Evolutionary conservation across 495 filamentous ascomycete species (phyloP).

Genomic region (Aspergillus leporis): DNA sequence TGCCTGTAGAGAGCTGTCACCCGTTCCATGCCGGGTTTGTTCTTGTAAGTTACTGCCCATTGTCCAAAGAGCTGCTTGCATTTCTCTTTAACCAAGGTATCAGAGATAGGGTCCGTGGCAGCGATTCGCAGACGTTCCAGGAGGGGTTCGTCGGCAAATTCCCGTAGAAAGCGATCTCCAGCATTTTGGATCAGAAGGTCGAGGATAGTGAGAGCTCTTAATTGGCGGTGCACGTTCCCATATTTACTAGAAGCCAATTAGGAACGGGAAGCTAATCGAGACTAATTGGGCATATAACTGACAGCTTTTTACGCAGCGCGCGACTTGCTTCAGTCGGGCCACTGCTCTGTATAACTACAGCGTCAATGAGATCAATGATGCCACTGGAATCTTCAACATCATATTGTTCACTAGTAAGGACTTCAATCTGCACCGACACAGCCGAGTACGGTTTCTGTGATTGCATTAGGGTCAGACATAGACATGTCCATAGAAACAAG

Average conservation of each 20-base stretch:
- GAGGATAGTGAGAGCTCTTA: constrained; percentile 85
- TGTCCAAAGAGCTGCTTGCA: constrained; percentile 81
- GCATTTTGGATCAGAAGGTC: constrained; percentile 96
- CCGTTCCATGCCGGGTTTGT: constrained; percentile 74
- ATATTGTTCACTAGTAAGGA: constrained; percentile 84
- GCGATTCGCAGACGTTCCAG: constrained; percentile 90
- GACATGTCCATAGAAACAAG: not conserved
- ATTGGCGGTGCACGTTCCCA: constrained; percentile 85
- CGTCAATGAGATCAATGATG: constrained; percentile 91
- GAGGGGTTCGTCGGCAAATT: constrained; percentile 88
- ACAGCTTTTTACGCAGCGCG: constrained; percentile 95
- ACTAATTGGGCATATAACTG: constrained; percentile 30
- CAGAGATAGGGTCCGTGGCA: constrained; percentile 80
- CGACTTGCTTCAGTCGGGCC: constrained; percentile 89
- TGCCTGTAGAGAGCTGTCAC: constrained; percentile 81
- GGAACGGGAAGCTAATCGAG: constrained; percentile 1
- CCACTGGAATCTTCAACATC: constrained; percentile 89
- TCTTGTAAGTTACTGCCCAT: constrained; percentile 85
- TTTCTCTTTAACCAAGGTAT: constrained; percentile 81
- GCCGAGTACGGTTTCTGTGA: constrained; percentile 86
- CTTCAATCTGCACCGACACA: constrained; percentile 91
- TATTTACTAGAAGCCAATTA: constrained; percentile 67
- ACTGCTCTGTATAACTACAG: constrained; percentile 82
- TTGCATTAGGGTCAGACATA: not conserved
- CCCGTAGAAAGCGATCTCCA: constrained; percentile 80